Evolutionary conservation across 768 basidiomycete species (phyloP), one percentile per base, ranked within the genome.

Genomic region (Hericium rajendrae): DNA sequence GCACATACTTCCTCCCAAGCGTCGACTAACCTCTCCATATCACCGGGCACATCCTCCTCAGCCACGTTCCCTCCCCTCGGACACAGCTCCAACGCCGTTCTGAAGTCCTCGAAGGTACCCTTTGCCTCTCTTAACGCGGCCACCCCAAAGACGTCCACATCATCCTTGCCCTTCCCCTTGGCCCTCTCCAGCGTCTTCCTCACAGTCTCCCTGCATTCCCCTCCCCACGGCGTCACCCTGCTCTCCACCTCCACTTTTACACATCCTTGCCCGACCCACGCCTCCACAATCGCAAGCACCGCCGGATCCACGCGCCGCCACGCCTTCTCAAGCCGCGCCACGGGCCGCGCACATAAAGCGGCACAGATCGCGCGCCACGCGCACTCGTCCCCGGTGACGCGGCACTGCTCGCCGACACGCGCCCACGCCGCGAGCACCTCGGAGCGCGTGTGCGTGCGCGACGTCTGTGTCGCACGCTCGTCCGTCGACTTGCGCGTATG

Each of bases 341-440:
- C 76, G 16, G 91, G 85, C 26, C 83, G 74, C 15, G 85, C 84
- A 59, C 85, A 88, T 15, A 92, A 67, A 6, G 85, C 91, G 12
- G 77, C 74, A n/a, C 69, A 70, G 53, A 92, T 85, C 2, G 89
- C 89, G 43, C 74, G 78, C 87, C 86, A 93, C 13, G 88, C 82
- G 58, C 84, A 86, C 65, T 88, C 86, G 62, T 93, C 90, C 0
- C 91, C 91, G 2, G 75, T 73, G n/a, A 73, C 65, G 9, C 90
- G 76, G 59, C 86, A 86, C 26, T 85, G 68, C 64, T 93, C 91
- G 1, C 83, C 91, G 1, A 91, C 75, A 43, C 78, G 76, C 10
- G 79, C 79, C 91, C 91, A 93, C 0, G 79, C 76, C 0, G 81
- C 78, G 46, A 93, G 82, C 9, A 88, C 76, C 58, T 86, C 86